Base-by-base conservation (phyloP, 2,329 filamentous ascomycete genomes). In the Trichoderma aggressivum region DNA sequence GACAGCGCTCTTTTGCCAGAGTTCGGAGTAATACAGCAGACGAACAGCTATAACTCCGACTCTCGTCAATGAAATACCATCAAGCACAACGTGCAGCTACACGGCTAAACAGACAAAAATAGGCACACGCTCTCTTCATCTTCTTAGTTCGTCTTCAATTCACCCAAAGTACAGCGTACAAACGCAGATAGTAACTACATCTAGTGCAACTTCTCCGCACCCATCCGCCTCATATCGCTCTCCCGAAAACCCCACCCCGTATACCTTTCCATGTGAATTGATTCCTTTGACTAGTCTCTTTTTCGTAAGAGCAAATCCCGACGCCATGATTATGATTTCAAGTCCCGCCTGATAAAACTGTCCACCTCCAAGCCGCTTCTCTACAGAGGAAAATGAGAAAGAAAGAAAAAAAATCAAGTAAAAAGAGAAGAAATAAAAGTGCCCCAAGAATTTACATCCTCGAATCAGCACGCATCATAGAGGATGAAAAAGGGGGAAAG, bases 311-410 rank as follows among this genome's bases (percentile, higher is more conserved):
- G 73, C 59, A 67, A 53, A 72, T 70, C 64, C 69, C 70, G 64
- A 74, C 69, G 70, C 71, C 68, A 59, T 64, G 36, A 73, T 68
- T 61, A 72, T 73, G 76, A 76, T 80, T 78, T 79, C 77, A 78
- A 79, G 76, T 72, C 80, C 79, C 78, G 79, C 79, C 78, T 68
- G 75, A 79, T 79, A 75, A 30, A 73, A 73, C 71, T 21, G 65
- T 74, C 71, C 74, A 71, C 73, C 73, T 60, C 74, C 73, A 61
- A 66, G 56, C 28, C 70, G 62, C 60, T 70, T 34, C 47, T 67
- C 43, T 71, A 21, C 55, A 67, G 62, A 55, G 24, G 24, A 64
- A 32, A 39, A 26, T 0, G 39, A 10, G 26, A 53, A 24, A 10
- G 39, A 10, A 5, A 53, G 18, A 10, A 28, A 28, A 10, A 26